Evolutionary conservation across 2,329 filamentous ascomycete species (phyloP), one percentile per base, ranked within the genome.

Genomic region (Fusarium udum): DNA sequence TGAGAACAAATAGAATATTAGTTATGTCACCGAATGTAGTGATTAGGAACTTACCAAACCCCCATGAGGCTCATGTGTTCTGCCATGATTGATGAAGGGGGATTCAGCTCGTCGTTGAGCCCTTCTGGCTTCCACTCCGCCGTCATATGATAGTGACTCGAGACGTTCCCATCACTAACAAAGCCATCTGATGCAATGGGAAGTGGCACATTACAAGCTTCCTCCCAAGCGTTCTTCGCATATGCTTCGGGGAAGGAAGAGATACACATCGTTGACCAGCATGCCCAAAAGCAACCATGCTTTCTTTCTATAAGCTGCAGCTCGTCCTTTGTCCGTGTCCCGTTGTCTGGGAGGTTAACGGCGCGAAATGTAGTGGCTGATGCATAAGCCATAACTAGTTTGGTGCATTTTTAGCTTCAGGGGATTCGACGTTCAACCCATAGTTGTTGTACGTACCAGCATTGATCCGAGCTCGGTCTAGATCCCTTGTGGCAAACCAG

Each of bases 11-110:
- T 6, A 20, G 6, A 28, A 6, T 8, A 31, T 55, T n/a, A 55
- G 24, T 22, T 11, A 3, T 1, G 7, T 7, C 7, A 9, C 11
- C 1, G 1, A 13, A 2, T 6, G 2, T 4, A 8, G 16, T 6
- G 14, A 28, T 3, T 18, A 5, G 11, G 2, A 26, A 32, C 28
- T 28, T 16, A 58, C 40, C 40, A 58, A 34, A 58, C 40, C 5
- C 55, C 55, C 55, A 58, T 36, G 31, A 58, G 55, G 12, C 34
- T 18, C 40, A 58, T 46, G 24, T 46, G 40, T 22, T 58, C 55
- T 22, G 39, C n/a, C 40, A 46, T 36, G n/a, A 36, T 36, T 16
- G 31, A 46, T n/a, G 52, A 20, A 22, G 14, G 20, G 4, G 36
- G 26, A 6, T 16, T 10, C 9, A 1, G 8, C 10, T 40, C 51